phyloP scores from a whole-genome alignment of 352 stramenopile species.

The Pythium apleroticum region DNA sequence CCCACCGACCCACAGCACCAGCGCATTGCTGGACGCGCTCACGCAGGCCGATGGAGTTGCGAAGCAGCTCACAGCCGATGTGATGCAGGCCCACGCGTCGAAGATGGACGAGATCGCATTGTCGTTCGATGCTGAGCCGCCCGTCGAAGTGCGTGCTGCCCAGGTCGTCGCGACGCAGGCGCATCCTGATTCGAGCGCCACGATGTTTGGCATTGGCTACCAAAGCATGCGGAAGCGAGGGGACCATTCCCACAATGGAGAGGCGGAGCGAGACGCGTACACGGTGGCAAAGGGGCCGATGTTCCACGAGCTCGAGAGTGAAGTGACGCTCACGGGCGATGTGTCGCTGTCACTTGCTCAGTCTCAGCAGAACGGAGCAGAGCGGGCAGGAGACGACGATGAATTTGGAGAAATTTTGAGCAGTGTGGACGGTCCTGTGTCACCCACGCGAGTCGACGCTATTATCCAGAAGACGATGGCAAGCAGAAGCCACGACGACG shows the following conservation, averaged over 20 bases:
- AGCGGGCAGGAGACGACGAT: constrained; percentile 12
- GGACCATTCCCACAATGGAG: neutral
- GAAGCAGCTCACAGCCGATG: constrained; percentile 7
- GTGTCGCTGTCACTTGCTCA: constrained; percentile 12
- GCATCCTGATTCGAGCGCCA: constrained; percentile 23
- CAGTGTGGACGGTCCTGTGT: neutral
- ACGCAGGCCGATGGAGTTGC: neutral
- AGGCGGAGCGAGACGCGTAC: neutral
- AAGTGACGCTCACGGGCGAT: constrained; percentile 22
- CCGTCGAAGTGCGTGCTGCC: constrained; percentile 4
- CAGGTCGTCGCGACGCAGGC: neutral
- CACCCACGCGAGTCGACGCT: constrained; percentile 17
- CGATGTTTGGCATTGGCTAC: constrained; percentile 64
- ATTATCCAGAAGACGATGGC: constrained; percentile 19
- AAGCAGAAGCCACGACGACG: constrained; percentile 2
- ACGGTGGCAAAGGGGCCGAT: constrained; percentile 34
- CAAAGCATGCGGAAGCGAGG: constrained; percentile 44
- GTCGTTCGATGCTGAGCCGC: constrained; percentile 6
- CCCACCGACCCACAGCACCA: neutral
- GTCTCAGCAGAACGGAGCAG: neutral
- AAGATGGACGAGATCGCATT: constrained; percentile 20
- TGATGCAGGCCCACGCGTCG: constrained; percentile 1
- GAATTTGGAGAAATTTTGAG: constrained; percentile 24
- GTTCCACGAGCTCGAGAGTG: constrained; percentile 35
- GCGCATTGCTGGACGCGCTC: constrained; percentile 16